Evolutionary conservation across 2,329 filamentous ascomycete species (phyloP), one percentile per base, ranked within the genome.

Genomic region (Sarocladiaceae sp.): DNA sequence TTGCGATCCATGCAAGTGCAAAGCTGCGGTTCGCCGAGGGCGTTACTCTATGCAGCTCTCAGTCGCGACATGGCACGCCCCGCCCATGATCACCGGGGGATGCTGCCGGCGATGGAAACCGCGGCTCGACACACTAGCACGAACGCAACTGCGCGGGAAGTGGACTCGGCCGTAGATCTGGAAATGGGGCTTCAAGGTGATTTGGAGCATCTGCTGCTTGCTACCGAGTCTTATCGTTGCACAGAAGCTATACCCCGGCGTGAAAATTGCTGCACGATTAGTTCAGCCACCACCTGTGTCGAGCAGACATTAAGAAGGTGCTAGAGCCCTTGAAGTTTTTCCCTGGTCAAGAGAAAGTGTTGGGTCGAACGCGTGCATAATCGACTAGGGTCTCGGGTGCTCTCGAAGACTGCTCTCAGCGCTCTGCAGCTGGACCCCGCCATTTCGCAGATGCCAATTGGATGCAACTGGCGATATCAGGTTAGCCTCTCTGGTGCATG

Each of bases 21-120:
- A n/a, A n/a, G n/a, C n/a, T n/a, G n/a, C n/a, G n/a, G n/a, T n/a
- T n/a, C n/a, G n/a, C n/a, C n/a, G n/a, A n/a, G n/a, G n/a, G n/a
- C n/a, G n/a, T n/a, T n/a, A n/a, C n/a, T n/a, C 3, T 23, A 44
- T 44, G 40, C 40, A 44, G 40, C 40, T 44, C 28, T 37, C 12
- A 12, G 7, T 37, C 12, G 22, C 40, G 15, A 26, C 28, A 20
- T 20, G 10, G 17, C 26, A n/a, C 26, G 44, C 44, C 44, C 44
- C 44, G 44, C 44, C 44, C 17, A 15, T 28, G 40, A 28, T 44
- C 40, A 28, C 40, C 44, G 26, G 44, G 40, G 44, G 44, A 48
- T 20, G 44, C 26, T 48, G 44, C 44, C 44, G 44, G 40, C n/a
- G 44, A 48, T 48, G 44, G 44, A 48, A n/a, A 42, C 44, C 26